A percentile compares a stretch with the other conserved stretches of the same genome.
These are phyloP conservation scores for Globisporangium emineosum DNA, from an alignment of 352 stramenopile species.

Conservation along the genomic window DNA sequence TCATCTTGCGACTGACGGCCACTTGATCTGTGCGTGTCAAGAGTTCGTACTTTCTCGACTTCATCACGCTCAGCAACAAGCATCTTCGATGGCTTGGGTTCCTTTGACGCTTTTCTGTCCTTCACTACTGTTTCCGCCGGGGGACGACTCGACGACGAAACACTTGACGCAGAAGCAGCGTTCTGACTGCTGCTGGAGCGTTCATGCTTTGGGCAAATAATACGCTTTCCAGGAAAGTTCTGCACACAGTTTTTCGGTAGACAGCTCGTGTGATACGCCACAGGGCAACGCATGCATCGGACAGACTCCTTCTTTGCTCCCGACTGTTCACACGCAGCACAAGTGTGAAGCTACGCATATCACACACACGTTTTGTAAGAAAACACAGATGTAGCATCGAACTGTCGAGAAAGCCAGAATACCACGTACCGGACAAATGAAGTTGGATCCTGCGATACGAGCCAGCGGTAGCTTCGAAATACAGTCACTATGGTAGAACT, in stretches of 20 bases:
- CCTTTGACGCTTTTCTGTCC: slow-evolving; percentile 6
- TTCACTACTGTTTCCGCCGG: not conserved
- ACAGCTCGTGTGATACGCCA: slow-evolving; percentile 80
- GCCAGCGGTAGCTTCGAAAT: slow-evolving; percentile 78
- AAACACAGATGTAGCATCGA: not conserved
- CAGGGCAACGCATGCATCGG: slow-evolving; percentile 72
- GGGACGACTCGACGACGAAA: not conserved
- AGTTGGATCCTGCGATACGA: slow-evolving; percentile 70
- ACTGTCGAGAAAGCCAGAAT: not conserved
- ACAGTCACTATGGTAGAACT: slow-evolving; percentile 83
- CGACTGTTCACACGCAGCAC: slow-evolving; percentile 68
- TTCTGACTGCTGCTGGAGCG: not conserved
- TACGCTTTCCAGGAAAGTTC: slow-evolving; percentile 66
- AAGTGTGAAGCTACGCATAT: slow-evolving; percentile 58
- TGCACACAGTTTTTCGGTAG: slow-evolving; percentile 48
- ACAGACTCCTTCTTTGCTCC: slow-evolving; percentile 78
- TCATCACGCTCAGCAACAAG: slow-evolving; percentile 2
- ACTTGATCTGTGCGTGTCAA: not conserved
- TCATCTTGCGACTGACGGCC: slow-evolving; percentile 8
- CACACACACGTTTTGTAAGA: not conserved
- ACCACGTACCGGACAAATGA: slow-evolving; percentile 69
- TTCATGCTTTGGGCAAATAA: slow-evolving; percentile 69
- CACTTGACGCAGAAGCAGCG: not conserved
- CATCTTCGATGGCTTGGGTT: slow-evolving; percentile 1
- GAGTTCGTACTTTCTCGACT: not conserved